These are phyloP conservation scores for Croton laevigatus DNA, from an alignment of 441 rosid genomes.

Conservation along the genomic window DNA sequence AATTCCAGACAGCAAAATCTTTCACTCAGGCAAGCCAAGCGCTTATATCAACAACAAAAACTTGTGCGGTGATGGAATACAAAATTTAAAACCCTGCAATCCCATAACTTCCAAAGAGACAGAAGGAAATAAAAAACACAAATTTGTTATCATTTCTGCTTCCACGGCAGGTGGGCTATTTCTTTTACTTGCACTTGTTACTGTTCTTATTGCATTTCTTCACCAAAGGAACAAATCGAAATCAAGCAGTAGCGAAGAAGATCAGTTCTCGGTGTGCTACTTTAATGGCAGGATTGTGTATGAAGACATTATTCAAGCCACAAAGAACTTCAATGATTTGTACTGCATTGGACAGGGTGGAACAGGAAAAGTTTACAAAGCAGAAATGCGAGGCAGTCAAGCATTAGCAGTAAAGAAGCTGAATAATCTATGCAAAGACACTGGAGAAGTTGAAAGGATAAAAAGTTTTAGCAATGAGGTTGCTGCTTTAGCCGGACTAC, in stretches of 20 bases:
- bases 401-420: constrained; percentile 18
- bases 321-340: constrained; percentile 6
- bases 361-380: constrained; percentile 15
- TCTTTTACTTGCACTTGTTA: constrained; percentile 4
- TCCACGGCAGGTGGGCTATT: constrained; percentile 12
- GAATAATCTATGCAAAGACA: neutral
- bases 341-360: constrained; percentile 15
- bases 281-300: constrained; percentile 24
- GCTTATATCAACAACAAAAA: constrained; percentile 29
- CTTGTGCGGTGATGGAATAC: constrained; percentile 24
- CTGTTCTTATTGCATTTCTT: constrained; percentile 13
- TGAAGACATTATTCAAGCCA: constrained; percentile 13
- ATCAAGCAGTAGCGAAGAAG: constrained; percentile 11
- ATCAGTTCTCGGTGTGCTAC: constrained; percentile 18
- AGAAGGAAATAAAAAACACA: neutral
- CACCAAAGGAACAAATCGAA: neutral
- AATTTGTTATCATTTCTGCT: constrained; percentile 15
- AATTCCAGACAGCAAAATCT: constrained; percentile 24
- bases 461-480: constrained; percentile 7
- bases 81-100: constrained; percentile 31
- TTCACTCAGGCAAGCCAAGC: constrained; percentile 15
- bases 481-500: constrained; percentile 17
- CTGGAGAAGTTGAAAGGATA: neutral
- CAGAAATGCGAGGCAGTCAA: neutral
- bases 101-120: neutral